Percentiles rank a stretch among this genome's conserved stretches.
These are phyloP conservation scores for Auriscalpium orientale DNA, from an alignment of 768 basidiomycete genomes.

Conservation along the genomic window DNA sequence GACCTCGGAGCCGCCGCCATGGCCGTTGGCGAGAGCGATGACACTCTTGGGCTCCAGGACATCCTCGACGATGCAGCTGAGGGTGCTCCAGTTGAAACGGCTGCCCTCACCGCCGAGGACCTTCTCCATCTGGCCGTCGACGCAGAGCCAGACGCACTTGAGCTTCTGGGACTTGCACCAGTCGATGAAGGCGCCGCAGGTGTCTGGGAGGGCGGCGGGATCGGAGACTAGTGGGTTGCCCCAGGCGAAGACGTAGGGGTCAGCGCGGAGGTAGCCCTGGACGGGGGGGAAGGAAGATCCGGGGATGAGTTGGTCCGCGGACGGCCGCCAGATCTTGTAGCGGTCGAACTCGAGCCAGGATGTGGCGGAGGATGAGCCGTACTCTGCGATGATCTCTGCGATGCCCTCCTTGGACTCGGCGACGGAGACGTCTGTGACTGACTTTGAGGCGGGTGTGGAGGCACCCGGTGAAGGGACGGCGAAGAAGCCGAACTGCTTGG, in stretches of 20 bases:
- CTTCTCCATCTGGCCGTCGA: constrained; percentile 44
- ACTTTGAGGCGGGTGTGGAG: not conserved
- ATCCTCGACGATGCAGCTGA: constrained; percentile 60
- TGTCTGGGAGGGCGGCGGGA: constrained; percentile 33
- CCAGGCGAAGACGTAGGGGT: constrained; percentile 26
- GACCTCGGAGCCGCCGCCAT: constrained; percentile 25
- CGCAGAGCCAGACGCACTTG: constrained; percentile 53
- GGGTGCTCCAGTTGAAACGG: constrained; percentile 47
- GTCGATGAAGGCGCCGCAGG: constrained; percentile 34
- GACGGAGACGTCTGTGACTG: constrained; percentile 1
- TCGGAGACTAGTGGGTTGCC: constrained; percentile 17
- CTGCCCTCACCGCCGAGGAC: constrained; percentile 34
- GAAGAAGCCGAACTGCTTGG: not conserved
- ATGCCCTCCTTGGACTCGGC: constrained; percentile 6
- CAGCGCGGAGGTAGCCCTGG: constrained; percentile 56
- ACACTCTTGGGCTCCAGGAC: constrained; percentile 34
- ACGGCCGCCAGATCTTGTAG: constrained; percentile 45
- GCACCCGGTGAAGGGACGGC: not conserved
- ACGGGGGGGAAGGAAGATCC: constrained; percentile 46
- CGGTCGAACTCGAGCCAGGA: constrained; percentile 56
- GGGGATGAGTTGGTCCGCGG: constrained; percentile 45
- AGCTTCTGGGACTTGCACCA: constrained; percentile 36
- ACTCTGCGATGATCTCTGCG: constrained; percentile 44
- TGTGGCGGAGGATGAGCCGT: constrained; percentile 63
- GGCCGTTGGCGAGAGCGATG: constrained; percentile 35